Evolutionary conservation across 495 filamentous ascomycete genomes (phyloP).

Genomic region (Aspergillus avenaceus): DNA sequence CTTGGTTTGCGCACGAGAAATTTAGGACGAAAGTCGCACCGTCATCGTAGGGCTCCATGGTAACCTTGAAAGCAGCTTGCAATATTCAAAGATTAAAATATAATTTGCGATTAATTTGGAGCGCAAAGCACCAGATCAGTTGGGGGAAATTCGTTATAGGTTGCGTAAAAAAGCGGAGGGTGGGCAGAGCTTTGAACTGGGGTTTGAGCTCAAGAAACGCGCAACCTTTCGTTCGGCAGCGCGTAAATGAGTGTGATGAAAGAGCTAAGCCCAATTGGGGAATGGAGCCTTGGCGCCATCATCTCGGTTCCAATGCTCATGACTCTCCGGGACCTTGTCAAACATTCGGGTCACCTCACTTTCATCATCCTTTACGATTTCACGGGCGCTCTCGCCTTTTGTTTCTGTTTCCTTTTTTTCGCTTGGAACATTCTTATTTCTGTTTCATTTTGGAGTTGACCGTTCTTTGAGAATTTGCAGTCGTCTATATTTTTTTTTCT

Average conservation of each 20-base stretch:
- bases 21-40: conserved; percentile 15
- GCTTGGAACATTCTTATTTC: conserved; percentile 9
- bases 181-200: conserved; percentile 18
- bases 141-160: neutral
- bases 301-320: neutral
- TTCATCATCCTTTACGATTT: conserved; percentile 6
- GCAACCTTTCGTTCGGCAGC: conserved; percentile 22
- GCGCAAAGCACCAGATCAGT: no score
- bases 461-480: conserved; percentile 15
- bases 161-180: conserved; percentile 6
- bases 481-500: conserved; percentile 9
- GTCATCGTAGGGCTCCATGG: conserved; percentile 42
- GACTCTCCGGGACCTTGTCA: neutral
- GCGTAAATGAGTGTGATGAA: conserved; percentile 35
- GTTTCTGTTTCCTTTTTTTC: neutral
- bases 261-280: conserved; percentile 22
- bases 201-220: conserved; percentile 18
- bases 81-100: no score
- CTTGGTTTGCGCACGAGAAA: conserved; percentile 4
- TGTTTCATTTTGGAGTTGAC: conserved; percentile 5
- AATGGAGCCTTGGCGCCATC: conserved; percentile 24
- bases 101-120: no score
- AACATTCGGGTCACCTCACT: neutral
- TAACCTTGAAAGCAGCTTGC: neutral
- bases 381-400: neutral